Evolutionary conservation across 2,329 filamentous ascomycete species (phyloP).

Genomic region (Bipolaris sorokiniana): DNA sequence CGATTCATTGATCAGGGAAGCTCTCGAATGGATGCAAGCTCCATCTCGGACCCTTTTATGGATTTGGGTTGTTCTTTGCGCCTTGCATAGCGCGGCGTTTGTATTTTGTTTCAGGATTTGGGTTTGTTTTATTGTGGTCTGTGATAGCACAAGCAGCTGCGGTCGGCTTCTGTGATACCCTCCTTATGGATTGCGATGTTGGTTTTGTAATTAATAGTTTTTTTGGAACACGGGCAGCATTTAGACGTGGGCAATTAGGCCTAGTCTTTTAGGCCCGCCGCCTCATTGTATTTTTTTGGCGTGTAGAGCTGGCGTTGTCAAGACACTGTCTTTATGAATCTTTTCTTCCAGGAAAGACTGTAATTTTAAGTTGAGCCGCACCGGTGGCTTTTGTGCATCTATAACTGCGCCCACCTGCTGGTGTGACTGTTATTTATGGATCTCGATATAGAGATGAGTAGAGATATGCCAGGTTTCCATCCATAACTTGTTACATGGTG

Average conservation of each 20-base stretch:
- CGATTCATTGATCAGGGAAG: slow-evolving; percentile 14
- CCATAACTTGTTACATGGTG: too few relatives aligned
- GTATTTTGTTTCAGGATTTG: slow-evolving; percentile 18
- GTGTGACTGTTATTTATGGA: too few relatives aligned
- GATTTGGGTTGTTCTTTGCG: slow-evolving; percentile 10
- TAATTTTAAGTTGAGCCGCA: slow-evolving; percentile 29
- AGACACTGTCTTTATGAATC: slow-evolving; percentile 2
- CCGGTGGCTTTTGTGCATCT: slow-evolving; percentile 17
- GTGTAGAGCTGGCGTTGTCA: slow-evolving; percentile 5
- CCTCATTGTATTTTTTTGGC: slow-evolving; percentile 5
- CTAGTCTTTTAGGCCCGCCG: slow-evolving; percentile 5
- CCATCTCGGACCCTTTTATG: slow-evolving; percentile 2
- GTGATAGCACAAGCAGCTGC: slow-evolving; percentile 35
- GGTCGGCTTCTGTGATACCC: slow-evolving; percentile 27
- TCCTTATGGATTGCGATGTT: slow-evolving; percentile 19
- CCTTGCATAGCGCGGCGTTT: slow-evolving; percentile 39
- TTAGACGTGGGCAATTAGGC: slow-evolving; percentile 5
- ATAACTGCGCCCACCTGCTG: background rate
- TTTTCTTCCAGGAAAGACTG: slow-evolving; percentile 21
- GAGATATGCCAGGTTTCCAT: too few relatives aligned
- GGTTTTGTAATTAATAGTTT: slow-evolving; percentile 3
- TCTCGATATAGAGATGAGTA: background rate
- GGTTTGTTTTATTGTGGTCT: slow-evolving; percentile 19
- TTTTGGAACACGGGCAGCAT: slow-evolving; percentile 9
- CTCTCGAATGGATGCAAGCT: slow-evolving; percentile 1